A percentile compares a stretch with the other conserved stretches of the same genome.
These are phyloP conservation scores for Kregervanrija delftensis DNA, from an alignment of 805 yeast genomes.

Conservation along the genomic window DNA sequence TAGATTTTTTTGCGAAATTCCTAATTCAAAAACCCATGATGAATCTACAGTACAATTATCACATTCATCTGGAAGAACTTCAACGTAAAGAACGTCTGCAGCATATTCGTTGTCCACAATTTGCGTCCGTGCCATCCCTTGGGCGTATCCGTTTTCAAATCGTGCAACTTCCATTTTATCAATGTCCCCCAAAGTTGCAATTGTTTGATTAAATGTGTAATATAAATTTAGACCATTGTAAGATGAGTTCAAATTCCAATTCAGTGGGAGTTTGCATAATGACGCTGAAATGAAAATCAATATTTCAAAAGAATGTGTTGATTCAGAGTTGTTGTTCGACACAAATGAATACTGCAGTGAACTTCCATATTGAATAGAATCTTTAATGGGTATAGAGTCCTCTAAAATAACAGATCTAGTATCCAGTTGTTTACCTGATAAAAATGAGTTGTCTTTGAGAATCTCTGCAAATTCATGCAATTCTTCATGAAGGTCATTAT, in stretches of 20 bases:
- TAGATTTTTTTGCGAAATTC: conserved; percentile 55
- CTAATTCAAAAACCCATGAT: conserved; percentile 59
- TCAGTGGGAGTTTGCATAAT: conserved; percentile 33
- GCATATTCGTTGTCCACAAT: conserved; percentile 9
- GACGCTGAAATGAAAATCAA: conserved; percentile 47
- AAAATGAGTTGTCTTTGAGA: too few species aligned
- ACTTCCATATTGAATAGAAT: conserved; percentile 6
- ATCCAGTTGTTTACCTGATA: too few species aligned
- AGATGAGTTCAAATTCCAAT: conserved; percentile 6
- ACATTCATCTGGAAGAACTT: conserved; percentile 20
- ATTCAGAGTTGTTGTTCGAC: conserved; percentile 1
- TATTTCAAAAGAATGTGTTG: conserved; percentile 32
- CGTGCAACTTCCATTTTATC: conserved; percentile 9
- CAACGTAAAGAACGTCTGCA: conserved; percentile 13
- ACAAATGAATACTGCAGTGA: conserved; percentile 4
- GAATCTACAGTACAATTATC: conserved; percentile 11
- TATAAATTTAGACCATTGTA: conserved; percentile 20
- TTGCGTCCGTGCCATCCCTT: conserved; percentile 11
- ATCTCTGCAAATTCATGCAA: too few species aligned
- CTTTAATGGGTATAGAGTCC: conserved; percentile 10
- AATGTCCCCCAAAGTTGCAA: conserved; percentile 4
- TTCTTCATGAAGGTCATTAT: too few species aligned
- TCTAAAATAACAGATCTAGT: background rate
- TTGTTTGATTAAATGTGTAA: conserved; percentile 21
- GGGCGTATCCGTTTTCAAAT: conserved; percentile 23